Evolutionary conservation across 257 asterid genomes (phyloP), one percentile per base, ranked within the genome.

Genomic region (Solanum microdontum): DNA sequence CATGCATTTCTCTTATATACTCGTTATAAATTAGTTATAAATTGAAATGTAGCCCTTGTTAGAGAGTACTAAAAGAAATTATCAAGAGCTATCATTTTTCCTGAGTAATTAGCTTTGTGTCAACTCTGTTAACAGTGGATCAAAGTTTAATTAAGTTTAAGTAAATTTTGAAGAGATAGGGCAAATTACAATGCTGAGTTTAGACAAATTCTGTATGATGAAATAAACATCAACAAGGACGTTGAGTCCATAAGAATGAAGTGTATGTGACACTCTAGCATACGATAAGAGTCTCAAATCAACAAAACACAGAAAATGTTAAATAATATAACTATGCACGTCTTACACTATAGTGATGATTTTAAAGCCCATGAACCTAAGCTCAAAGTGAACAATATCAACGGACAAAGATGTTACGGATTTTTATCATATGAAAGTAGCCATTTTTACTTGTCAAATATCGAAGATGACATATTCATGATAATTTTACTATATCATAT

Each of bases 341-440:
- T 8, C 28, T 60, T 23, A 21, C 69, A 60, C 28, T 0, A 21
- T 23, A 60, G 0, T 8, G 28, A 60, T 1, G 69, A 60, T 1
- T 4, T 0, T 60, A 60, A 60, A 60, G 6, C 24, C 7, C 3
- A 23, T 60, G 12, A 23, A 60, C 2, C 30, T 62, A 62, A 0
- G 7, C 14, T n/a, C 14, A 10, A 4, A 62, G 7, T 1, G 5
- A n/a, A n/a, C 8, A 64, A 64, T 64, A 64, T 64, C 6, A 64
- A 0, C 8, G 0, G 2, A n/a, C 5, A 0, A 4, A 64, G 0
- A 11, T 10, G 7, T n/a, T n/a, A 64, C 2, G 1, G 0, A 4
- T 64, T 64, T 64, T n/a, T 11, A 64, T 24, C 70, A 23, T 62
- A 62, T 9, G 3, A 62, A 23, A 23, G 26, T 9, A 58, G 30